Percentiles rank a stretch among this genome's conserved stretches.
These are phyloP conservation scores for Spathaspora passalidarum DNA, from an alignment of 805 yeast genomes.

Conservation along the genomic window DNA sequence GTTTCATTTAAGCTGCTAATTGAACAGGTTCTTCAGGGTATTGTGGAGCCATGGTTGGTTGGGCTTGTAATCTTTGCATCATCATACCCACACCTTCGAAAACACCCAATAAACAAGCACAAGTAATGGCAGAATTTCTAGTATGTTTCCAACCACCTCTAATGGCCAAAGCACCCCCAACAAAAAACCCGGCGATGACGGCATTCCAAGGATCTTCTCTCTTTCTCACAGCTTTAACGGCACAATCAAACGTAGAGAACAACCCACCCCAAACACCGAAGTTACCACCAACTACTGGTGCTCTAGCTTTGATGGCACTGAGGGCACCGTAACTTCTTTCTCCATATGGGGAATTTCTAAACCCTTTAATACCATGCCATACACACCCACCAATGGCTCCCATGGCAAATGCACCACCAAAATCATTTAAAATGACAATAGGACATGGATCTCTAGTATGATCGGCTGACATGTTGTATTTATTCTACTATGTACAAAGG, in stretches of 20 bases:
- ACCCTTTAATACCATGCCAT: slow-evolving; percentile 99
- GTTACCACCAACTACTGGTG: slow-evolving; percentile 98
- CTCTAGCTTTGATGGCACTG: slow-evolving; percentile 90
- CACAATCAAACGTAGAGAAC: slow-evolving; percentile 92
- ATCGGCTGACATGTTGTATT: slow-evolving; percentile 73
- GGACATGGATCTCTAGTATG: slow-evolving; percentile 99
- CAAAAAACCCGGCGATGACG: slow-evolving; percentile 94
- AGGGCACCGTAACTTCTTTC: slow-evolving; percentile 90
- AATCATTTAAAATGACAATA: slow-evolving; percentile 89
- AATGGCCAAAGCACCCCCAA: slow-evolving; percentile 96
- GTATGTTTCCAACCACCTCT: slow-evolving; percentile 99
- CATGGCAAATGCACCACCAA: slow-evolving; percentile 99
- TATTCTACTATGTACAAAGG: background rate
- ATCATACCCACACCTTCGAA: slow-evolving; percentile 98
- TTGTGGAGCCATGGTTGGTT: slow-evolving; percentile 49
- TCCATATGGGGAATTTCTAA: slow-evolving; percentile 96
- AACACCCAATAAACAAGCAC: slow-evolving; percentile 95
- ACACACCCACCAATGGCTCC: slow-evolving; percentile 98
- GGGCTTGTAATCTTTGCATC: slow-evolving; percentile 88
- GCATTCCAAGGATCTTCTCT: slow-evolving; percentile 99
- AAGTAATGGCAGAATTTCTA: slow-evolving; percentile 92
- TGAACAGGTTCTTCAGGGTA: slow-evolving; percentile 40
- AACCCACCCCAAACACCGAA: slow-evolving; percentile 99
- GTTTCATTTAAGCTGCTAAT: slow-evolving; percentile 34
- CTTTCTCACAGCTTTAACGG: slow-evolving; percentile 91